Evolutionary conservation across 441 rosid genomes (phyloP).

Genomic region (Erodium trifolium): DNA sequence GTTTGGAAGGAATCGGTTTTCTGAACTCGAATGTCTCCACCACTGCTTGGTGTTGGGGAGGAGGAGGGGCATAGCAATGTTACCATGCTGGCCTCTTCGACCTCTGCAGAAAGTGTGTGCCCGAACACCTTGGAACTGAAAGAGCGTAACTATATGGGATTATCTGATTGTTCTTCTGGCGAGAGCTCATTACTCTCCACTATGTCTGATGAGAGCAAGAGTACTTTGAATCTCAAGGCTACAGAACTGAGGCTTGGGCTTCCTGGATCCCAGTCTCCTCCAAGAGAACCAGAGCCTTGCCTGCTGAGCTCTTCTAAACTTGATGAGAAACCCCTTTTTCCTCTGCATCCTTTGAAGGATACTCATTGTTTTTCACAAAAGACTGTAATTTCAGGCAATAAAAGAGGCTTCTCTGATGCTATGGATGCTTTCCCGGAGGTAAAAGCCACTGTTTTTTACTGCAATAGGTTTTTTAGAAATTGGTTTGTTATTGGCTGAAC

Average conservation of each 20-base stretch:
- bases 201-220: conserved; percentile 25
- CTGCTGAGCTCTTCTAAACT: conserved; percentile 1
- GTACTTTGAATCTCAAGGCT: conserved; percentile 36
- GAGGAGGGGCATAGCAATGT: conserved; percentile 34
- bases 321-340: conserved; percentile 39
- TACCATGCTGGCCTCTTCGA: conserved; percentile 26
- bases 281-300: conserved; percentile 25
- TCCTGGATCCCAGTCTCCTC: conserved; percentile 39
- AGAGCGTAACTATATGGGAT: conserved; percentile 51
- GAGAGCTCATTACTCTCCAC: conserved; percentile 33
- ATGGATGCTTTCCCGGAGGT: conserved; percentile 44
- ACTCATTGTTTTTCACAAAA: conserved; percentile 25
- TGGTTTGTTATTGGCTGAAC: conserved; percentile 13
- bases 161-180: conserved; percentile 41
- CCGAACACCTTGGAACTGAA: conserved; percentile 37
- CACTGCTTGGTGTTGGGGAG: conserved; percentile 40
- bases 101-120: conserved; percentile 30
- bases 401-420: conserved; percentile 44
- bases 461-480: not conserved
- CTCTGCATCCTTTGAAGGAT: conserved; percentile 36
- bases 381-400: conserved; percentile 31
- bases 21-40: conserved; percentile 45
- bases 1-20: conserved; percentile 16
- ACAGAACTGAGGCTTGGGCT: conserved; percentile 47
- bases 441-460: not conserved